These are phyloP conservation scores for Leccinum insolens DNA, from an alignment of 1,284 basidiomycete species.

Conservation along the genomic window DNA sequence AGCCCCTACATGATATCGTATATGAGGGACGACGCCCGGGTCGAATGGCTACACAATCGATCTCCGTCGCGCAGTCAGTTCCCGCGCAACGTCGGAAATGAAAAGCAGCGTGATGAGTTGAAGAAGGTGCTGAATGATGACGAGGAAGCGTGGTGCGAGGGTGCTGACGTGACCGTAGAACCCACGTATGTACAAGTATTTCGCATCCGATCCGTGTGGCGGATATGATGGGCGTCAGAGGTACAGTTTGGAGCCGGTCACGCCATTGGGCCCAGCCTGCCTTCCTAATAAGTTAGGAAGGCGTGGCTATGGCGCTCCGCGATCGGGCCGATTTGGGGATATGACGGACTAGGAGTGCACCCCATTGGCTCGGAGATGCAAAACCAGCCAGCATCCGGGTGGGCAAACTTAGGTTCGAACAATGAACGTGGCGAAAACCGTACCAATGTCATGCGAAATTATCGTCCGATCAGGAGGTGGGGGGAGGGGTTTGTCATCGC, in stretches of 20 bases:
- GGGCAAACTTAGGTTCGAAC: neutral
- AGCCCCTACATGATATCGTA: neutral
- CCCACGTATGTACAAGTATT: neutral
- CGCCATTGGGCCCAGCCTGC: neutral
- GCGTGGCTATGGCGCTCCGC: neutral
- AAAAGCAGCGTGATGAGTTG: conserved; percentile 12
- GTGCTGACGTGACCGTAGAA: neutral
- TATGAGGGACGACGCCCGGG: conserved; percentile 3
- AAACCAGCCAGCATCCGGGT: neutral
- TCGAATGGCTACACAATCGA: conserved; percentile 3
- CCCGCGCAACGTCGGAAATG: conserved; percentile 27
- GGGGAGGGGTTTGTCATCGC: neutral
- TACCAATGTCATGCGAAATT: neutral
- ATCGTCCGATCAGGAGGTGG: neutral
- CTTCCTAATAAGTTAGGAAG: neutral
- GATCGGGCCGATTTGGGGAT: neutral
- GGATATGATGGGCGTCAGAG: neutral
- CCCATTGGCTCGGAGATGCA: neutral
- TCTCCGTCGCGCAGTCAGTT: conserved; percentile 5
- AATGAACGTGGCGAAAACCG: neutral
- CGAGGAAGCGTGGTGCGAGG: neutral
- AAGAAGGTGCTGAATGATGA: conserved; percentile 4
- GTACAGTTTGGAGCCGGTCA: neutral
- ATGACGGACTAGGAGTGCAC: neutral
- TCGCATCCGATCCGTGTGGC: neutral